Percentiles rank a stretch among this genome's conserved stretches.
Conservation (phyloP, 2,329 filamentous ascomycete species). For the Botrytis fabae region DNA sequence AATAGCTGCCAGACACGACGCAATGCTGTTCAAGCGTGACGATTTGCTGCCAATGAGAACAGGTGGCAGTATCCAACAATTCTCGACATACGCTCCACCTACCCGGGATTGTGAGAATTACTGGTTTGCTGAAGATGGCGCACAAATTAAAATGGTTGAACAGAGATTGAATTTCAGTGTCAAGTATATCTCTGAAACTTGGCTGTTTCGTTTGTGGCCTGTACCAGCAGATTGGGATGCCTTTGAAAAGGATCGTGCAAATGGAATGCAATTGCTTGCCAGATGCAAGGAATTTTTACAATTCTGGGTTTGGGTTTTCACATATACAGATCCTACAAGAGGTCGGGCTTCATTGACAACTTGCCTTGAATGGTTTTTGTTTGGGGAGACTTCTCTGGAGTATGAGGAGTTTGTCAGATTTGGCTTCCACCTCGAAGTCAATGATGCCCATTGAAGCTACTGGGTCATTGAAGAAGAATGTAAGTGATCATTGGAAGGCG, state of each 20-base stretch:
- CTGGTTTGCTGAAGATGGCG: background rate
- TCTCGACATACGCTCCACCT: background rate
- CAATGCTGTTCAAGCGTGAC: rapidly evolving
- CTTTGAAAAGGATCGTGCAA: background rate
- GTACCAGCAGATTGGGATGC: background rate
- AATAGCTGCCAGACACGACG: too few relatives aligned
- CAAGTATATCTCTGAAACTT: background rate
- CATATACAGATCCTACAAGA: rapidly evolving
- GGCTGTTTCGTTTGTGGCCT: background rate
- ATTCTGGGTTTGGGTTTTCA: background rate
- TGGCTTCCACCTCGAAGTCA: background rate
- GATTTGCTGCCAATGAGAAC: background rate
- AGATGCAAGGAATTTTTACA: background rate
- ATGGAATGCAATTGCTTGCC: background rate
- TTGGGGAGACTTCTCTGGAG: background rate
- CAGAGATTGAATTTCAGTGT: background rate
- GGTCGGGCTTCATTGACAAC: background rate
- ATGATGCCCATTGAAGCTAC: background rate
- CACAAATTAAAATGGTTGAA: background rate
- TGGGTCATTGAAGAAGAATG: background rate
- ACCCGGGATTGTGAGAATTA: rapidly evolving
- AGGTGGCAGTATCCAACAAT: background rate
- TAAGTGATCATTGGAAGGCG: background rate
- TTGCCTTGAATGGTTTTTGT: background rate
- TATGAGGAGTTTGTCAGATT: background rate